phyloP scores from a whole-genome alignment of 2,329 filamentous ascomycete genomes.

The Aspergillus brasiliensis region DNA sequence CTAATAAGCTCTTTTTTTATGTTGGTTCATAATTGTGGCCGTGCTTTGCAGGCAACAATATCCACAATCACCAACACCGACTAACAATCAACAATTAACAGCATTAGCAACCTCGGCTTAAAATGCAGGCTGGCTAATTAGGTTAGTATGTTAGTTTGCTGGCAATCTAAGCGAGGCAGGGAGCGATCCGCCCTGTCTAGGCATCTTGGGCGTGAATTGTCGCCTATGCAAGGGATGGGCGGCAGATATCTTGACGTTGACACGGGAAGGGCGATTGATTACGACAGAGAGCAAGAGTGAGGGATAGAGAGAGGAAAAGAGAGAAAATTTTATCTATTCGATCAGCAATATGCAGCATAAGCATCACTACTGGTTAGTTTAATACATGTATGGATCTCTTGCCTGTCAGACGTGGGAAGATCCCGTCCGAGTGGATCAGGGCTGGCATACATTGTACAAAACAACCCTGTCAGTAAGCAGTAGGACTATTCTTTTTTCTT shows the following conservation, averaged over 20 bases:
- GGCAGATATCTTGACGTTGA: background rate
- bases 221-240: background rate
- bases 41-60: background rate
- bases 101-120: too few species aligned
- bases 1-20: background rate
- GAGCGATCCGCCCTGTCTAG: background rate
- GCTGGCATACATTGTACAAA: background rate
- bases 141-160: background rate
- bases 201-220: background rate
- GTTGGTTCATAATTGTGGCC: background rate
- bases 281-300: background rate
- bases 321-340: too few species aligned
- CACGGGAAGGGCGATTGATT: background rate
- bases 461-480: background rate
- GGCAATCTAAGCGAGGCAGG: background rate
- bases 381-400: background rate
- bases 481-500: background rate
- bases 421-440: background rate
- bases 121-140: too few species aligned
- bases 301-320: too few species aligned
- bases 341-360: background rate
- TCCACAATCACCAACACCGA: background rate
- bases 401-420: slow-evolving; percentile 3
- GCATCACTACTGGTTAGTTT: too few species aligned
- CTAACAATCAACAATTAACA: background rate